Evolutionary conservation across 2,329 filamentous ascomycete species (phyloP).

Genomic region (Bipolaris victoriae): DNA sequence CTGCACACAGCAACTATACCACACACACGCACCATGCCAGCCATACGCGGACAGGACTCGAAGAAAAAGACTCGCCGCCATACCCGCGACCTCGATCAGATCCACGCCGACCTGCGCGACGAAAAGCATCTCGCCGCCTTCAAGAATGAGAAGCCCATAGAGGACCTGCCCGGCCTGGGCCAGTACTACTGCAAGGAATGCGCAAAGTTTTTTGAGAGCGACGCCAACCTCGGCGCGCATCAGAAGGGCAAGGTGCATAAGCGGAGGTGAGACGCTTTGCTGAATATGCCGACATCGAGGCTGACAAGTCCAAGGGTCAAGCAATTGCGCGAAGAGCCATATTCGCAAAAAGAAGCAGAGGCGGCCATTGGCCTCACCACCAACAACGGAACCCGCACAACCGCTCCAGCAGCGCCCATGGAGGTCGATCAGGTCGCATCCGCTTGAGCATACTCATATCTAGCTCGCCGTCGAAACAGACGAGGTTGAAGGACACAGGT

Average conservation of each 20-base stretch:
- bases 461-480: no score
- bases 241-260: conserved; percentile 91
- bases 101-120: conserved; percentile 79
- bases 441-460: conserved; percentile 9
- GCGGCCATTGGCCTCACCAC: conserved; percentile 75
- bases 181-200: conserved; percentile 89
- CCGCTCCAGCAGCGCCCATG: conserved; percentile 38
- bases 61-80: conserved; percentile 57
- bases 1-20: conserved; percentile 20
- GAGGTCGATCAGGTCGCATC: conserved; percentile 39
- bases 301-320: conserved; percentile 66
- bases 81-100: conserved; percentile 86
- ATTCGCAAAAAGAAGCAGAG: conserved; percentile 84
- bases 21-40: conserved; percentile 55
- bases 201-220: conserved; percentile 94
- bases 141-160: conserved; percentile 76
- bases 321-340: conserved; percentile 81
- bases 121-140: conserved; percentile 80
- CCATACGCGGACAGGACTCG: conserved; percentile 56
- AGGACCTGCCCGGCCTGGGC: conserved; percentile 88
- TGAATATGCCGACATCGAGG: background rate
- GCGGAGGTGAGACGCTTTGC: conserved; percentile 66
- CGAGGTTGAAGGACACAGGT: no score
- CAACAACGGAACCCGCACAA: conserved; percentile 65
- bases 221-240: conserved; percentile 76